Evolutionary conservation across 169 alveolate genomes (phyloP).

Genomic region (Cryptosporidium sp.): DNA sequence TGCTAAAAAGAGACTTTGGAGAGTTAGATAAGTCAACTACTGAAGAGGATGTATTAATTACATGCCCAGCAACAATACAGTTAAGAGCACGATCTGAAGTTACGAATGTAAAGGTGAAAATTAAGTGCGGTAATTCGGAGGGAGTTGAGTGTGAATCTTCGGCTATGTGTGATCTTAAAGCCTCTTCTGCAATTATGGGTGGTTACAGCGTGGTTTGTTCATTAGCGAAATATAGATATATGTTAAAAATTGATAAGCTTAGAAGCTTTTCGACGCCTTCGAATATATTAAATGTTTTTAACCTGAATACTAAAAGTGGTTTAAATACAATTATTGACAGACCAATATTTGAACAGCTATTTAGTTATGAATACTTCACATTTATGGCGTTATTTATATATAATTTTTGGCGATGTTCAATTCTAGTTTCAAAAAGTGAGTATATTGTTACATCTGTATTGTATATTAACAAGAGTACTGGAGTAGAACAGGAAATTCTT

Average conservation of each 20-base stretch:
- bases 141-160: constrained; percentile 23
- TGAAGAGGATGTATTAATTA: not conserved
- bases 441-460: constrained; percentile 34
- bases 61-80: constrained; percentile 30
- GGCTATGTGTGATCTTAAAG: constrained; percentile 26
- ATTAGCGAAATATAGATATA: constrained; percentile 41
- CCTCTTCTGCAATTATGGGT: constrained; percentile 75
- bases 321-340: not conserved
- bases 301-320: not conserved
- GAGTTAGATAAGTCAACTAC: not conserved
- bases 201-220: constrained; percentile 74
- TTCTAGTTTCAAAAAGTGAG: constrained; percentile 69
- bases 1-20: not conserved
- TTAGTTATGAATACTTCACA: constrained; percentile 57
- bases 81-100: constrained; percentile 51
- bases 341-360: constrained; percentile 21
- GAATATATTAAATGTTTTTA: not conserved
- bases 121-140: not conserved
- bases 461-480: not conserved
- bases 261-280: constrained; percentile 41
- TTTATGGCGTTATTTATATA: constrained; percentile 49
- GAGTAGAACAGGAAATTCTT: not conserved
- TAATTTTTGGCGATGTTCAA: constrained; percentile 73
- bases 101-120: constrained; percentile 32
- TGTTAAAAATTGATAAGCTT: constrained; percentile 20